Percentiles rank a stretch among this genome's conserved stretches.
Conservation (phyloP, 768 basidiomycete species). For the Suillus plorans region DNA sequence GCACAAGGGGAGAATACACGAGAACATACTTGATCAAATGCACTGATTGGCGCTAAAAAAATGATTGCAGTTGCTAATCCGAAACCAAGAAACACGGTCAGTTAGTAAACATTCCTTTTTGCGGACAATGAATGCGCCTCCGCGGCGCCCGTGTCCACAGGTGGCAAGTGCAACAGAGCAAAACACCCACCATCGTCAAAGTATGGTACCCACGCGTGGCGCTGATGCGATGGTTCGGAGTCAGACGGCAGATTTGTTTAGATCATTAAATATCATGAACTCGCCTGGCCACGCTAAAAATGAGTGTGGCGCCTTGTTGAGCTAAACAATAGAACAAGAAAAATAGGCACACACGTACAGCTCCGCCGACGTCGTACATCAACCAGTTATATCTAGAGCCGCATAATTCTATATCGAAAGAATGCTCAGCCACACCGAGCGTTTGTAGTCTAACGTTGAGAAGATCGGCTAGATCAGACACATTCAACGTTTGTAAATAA, state of each 20-base stretch:
- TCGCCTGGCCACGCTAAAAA: constrained; percentile 59
- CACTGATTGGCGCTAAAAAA: constrained; percentile 83
- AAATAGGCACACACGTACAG: constrained; percentile 45
- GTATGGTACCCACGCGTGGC: constrained; percentile 81
- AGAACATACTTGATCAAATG: constrained; percentile 73
- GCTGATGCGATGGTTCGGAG: constrained; percentile 37
- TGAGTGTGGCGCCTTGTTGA: constrained; percentile 3
- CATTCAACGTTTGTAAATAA: constrained; percentile 5
- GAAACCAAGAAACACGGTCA: constrained; percentile 4
- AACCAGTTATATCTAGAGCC: constrained; percentile 72
- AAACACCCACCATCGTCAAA: constrained; percentile 73
- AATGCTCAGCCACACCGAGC: constrained; percentile 75
- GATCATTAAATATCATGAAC: constrained; percentile 19
- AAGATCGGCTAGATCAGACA: constrained; percentile 57
- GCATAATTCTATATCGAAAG: constrained; percentile 64
- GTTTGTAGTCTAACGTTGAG: constrained; percentile 80
- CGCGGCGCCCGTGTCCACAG: not conserved
- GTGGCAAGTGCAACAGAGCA: constrained; percentile 10
- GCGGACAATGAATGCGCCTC: not conserved
- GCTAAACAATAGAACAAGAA: constrained; percentile 8
- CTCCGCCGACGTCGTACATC: constrained; percentile 83
- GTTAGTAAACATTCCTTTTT: constrained; percentile 4
- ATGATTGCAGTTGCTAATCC: constrained; percentile 75
- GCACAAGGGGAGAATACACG: constrained; percentile 1
- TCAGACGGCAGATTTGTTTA: constrained; percentile 14